These are phyloP conservation scores for Monosporascus sp. DNA, from an alignment of 2,329 filamentous ascomycete genomes.

Conservation along the genomic window DNA sequence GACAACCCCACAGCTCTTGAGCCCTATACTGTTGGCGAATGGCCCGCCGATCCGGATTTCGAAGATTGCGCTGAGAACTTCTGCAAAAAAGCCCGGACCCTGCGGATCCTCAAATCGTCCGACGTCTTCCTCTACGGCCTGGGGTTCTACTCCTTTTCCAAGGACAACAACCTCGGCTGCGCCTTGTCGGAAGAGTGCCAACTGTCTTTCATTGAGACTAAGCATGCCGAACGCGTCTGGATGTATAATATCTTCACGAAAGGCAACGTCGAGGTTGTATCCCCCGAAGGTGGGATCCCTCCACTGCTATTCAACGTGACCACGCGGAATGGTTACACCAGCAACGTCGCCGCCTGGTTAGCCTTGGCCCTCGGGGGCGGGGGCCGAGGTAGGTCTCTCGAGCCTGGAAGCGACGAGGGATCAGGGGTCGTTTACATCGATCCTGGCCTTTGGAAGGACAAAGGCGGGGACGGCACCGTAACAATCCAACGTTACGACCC, in stretches of 20 bases:
- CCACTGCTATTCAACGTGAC: too few species aligned
- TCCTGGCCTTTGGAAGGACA: too few species aligned
- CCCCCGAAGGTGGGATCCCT: too few species aligned
- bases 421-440: too few species aligned
- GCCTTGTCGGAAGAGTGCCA: conserved; percentile 48
- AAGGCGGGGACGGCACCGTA: too few species aligned
- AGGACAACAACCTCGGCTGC: conserved; percentile 52
- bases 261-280: conserved; percentile 3
- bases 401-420: too few species aligned
- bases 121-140: conserved; percentile 49
- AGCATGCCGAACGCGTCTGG: background rate
- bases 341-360: too few species aligned
- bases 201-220: conserved; percentile 43
- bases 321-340: too few species aligned
- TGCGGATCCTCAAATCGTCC: conserved; percentile 47
- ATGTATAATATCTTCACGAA: conserved; percentile 12
- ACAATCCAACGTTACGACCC: too few species aligned
- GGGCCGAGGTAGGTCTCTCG: too few species aligned
- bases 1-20: conserved; percentile 52
- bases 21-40: conserved; percentile 38
- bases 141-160: conserved; percentile 56
- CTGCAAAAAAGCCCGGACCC: conserved; percentile 53
- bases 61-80: conserved; percentile 33
- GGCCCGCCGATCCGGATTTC: conserved; percentile 48
- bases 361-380: too few species aligned